Percentiles rank a stretch among this genome's conserved stretches.
Evolutionary conservation across 2,329 filamentous ascomycete species (phyloP).

Genomic region (Zymoseptoria tritici): DNA sequence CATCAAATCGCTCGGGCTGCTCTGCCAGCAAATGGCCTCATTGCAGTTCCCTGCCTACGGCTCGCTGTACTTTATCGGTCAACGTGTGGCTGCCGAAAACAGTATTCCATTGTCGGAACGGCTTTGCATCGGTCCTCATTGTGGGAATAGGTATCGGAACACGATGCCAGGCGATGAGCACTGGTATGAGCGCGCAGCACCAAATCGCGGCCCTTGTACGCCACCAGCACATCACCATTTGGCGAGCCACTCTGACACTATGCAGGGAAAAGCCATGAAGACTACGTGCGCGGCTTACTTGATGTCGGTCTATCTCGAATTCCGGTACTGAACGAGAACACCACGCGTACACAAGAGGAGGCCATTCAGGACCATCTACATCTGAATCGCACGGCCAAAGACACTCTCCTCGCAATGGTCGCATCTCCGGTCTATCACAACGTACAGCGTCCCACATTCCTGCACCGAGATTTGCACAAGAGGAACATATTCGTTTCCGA

Average conservation of each 20-base stretch:
- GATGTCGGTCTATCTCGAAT: neutral
- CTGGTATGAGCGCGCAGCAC: neutral
- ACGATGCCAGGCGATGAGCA: neutral
- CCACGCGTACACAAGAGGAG: neutral
- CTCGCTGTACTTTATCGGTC: neutral
- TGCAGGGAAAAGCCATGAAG: neutral
- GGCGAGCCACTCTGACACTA: neutral
- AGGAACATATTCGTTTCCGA: slow-evolving; percentile 2
- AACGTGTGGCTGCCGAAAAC: neutral
- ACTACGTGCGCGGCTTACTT: neutral
- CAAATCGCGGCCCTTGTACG: neutral
- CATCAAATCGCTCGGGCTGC: neutral
- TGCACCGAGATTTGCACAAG: slow-evolving; percentile 1
- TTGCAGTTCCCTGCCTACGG: neutral
- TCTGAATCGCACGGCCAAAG: neutral
- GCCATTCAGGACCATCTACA: neutral
- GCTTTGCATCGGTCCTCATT: neutral
- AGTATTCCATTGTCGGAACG: neutral
- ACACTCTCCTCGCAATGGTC: neutral
- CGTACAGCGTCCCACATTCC: neutral
- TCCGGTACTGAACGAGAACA: neutral
- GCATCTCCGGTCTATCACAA: neutral
- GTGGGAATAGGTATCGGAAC: neutral
- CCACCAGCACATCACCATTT: neutral
- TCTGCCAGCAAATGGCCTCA: neutral